Percentiles rank a stretch among this genome's conserved stretches.
Conservation (phyloP, 805 yeast genomes). For the Kluyveromyces starmeri region DNA sequence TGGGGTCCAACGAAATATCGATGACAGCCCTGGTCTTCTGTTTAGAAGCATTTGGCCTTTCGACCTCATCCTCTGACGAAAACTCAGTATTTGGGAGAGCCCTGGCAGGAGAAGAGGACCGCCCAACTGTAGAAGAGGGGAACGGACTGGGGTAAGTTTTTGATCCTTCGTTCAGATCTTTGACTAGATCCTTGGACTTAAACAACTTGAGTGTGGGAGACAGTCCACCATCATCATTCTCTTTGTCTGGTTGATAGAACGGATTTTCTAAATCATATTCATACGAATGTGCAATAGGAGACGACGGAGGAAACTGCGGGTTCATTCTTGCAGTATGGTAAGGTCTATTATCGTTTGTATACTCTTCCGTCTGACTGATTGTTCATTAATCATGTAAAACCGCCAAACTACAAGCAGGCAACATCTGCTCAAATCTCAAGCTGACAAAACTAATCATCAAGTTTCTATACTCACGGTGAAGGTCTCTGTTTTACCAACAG, state of each 20-base stretch:
- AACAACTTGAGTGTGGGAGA: slow-evolving; percentile 12
- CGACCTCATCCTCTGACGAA: slow-evolving; percentile 7
- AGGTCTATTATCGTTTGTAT: no score
- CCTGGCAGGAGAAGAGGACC: slow-evolving; percentile 31
- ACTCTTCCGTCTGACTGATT: no score
- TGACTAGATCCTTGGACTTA: slow-evolving; percentile 6
- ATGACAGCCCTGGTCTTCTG: background rate
- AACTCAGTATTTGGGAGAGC: slow-evolving; percentile 3
- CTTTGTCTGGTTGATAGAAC: slow-evolving; percentile 9
- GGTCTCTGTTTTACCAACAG: no score
- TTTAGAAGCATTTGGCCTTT: slow-evolving; percentile 5
- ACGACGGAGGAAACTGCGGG: slow-evolving; percentile 32
- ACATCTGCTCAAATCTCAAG: no score
- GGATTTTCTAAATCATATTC: slow-evolving; percentile 10
- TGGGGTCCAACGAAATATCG: slow-evolving; percentile 14
- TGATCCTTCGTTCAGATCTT: slow-evolving; percentile 1
- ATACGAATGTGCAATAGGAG: slow-evolving; percentile 24
- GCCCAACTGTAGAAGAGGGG: slow-evolving; percentile 51
- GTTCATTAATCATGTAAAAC: no score
- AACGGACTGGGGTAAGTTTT: slow-evolving; percentile 56
- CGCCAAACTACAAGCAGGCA: no score
- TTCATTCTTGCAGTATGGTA: no score
- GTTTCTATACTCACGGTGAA: no score
- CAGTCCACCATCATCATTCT: slow-evolving; percentile 9
- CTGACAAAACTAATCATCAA: no score